Evolutionary conservation across 148 eudicot species (phyloP).

Genomic region (Cornus suecica): DNA sequence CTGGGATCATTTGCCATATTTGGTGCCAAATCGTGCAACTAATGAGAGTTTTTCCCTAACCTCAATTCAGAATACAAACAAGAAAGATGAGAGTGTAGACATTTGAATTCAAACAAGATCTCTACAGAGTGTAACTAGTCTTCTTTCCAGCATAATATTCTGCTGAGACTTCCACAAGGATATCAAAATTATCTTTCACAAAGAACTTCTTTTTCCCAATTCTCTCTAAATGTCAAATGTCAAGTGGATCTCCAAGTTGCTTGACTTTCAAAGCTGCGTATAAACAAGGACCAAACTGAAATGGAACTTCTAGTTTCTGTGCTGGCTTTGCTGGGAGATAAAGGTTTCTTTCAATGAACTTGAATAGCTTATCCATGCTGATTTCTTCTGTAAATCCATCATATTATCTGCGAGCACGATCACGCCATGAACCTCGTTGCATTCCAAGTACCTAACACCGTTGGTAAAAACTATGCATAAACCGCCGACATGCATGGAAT

Average conservation of each 20-base stretch:
- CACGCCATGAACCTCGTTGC: conserved; percentile 94
- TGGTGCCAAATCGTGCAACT: too few species aligned
- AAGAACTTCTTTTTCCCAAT: not conserved
- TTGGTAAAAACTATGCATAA: not conserved
- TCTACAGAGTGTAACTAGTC: not conserved
- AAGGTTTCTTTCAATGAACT: not conserved
- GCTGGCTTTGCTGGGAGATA: not conserved
- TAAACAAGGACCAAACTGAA: not conserved
- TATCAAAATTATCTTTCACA: not conserved
- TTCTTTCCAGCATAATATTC: not conserved
- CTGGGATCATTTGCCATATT: too few species aligned
- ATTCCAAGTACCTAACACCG: conserved; percentile 52
- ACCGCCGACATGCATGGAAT: not conserved
- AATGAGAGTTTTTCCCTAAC: too few species aligned
- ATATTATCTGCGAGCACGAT: conserved; percentile 63
- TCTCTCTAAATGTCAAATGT: not conserved
- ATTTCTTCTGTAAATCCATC: conserved; percentile 1
- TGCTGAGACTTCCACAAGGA: not conserved
- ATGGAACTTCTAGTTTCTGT: not conserved
- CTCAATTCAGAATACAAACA: not conserved
- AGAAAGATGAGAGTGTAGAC: not conserved
- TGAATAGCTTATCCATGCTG: not conserved
- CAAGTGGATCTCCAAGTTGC: not conserved
- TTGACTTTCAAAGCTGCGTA: not conserved
- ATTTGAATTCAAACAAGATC: not conserved